Evolutionary conservation across 1,284 basidiomycete genomes (phyloP), one percentile per base, ranked within the genome.

Genomic region (Vanrija sp.): DNA sequence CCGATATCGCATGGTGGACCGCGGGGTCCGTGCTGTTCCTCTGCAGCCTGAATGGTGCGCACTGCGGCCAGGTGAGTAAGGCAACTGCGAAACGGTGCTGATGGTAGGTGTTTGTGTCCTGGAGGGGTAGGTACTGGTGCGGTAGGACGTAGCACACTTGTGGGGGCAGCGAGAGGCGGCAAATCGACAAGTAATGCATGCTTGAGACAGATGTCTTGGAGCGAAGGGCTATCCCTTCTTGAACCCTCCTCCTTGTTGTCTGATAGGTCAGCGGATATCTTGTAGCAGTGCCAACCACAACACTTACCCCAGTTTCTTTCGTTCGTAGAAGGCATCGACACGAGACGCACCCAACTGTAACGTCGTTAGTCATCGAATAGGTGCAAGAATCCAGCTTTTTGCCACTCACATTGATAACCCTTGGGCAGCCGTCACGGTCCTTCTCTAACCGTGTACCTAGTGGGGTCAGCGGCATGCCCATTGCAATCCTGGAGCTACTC

Each of bases 381-480:
- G 6, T 23, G 34, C 12, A 1, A 18, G 18, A 51, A 34, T 34
- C n/a, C 16, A 18, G 21, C 7, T 25, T 12, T 12, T 2, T 10
- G 6, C 3, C 5, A 66, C 69, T 63, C 56, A 72, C 68, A 61
- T 98, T 98, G 66, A 98, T 92, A 64, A 98, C 96, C 82, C 98
- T 97, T 1, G 94, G 94, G 79, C 96, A 99, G 0, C 96, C 96
- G 72, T 99, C 96, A 29, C 96, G 81, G 70, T 98, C 95, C 72
- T 98, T 98, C 75, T 99, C 96, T 52, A 98, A 79, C 51, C 92
- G 81, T 25, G 93, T 97, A 54, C 29, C 43, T 47, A 23, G 14
- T 16, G 28, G 18, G n/a, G 49, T 39, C 39, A 43, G 49, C 40
- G 1, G 5, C 6, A 8, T 6, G 6, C 2, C 18, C n/a, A 2